Percentiles rank a stretch among this genome's conserved stretches.
These are phyloP conservation scores for Naganishia sp. DNA, from an alignment of 1,284 basidiomycete species.

Conservation along the genomic window DNA sequence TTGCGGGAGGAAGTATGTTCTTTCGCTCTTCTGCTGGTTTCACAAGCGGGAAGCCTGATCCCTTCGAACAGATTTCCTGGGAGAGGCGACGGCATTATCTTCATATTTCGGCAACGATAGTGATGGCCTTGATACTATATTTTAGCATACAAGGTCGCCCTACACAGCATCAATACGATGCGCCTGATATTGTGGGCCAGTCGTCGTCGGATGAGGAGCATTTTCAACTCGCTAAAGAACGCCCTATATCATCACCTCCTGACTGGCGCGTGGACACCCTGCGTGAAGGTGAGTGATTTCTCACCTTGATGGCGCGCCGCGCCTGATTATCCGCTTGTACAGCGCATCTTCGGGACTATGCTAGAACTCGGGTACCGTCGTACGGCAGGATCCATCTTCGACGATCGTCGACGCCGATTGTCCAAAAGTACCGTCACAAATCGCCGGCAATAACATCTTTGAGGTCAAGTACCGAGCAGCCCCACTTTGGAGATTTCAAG, in stretches of 20 bases:
- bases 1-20: slow-evolving; percentile 40
- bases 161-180: not conserved
- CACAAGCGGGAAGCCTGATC: slow-evolving; percentile 42
- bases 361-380: not conserved
- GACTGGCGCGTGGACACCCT: too few relatives aligned
- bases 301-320: not conserved
- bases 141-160: slow-evolving; percentile 17
- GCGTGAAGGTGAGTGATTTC: not conserved
- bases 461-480: not conserved
- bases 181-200: not conserved
- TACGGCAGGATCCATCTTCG: slow-evolving; percentile 1
- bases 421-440: slow-evolving; percentile 18
- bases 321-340: not conserved
- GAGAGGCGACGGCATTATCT: slow-evolving; percentile 48
- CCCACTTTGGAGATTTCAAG: not conserved
- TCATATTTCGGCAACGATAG: slow-evolving; percentile 47
- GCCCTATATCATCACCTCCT: too few relatives aligned
- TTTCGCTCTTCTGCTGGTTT: not conserved
- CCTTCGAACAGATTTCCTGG: slow-evolving; percentile 43
- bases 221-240: too few relatives aligned
- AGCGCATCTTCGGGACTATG: not conserved
- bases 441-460: too few relatives aligned
- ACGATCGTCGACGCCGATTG: slow-evolving; percentile 1
- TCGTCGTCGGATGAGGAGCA: not conserved
- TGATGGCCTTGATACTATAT: slow-evolving; percentile 42